Percentiles rank a stretch among this genome's conserved stretches.
These are phyloP conservation scores for Macrolepiota albuminosa DNA, from an alignment of 768 basidiomycete genomes.

Conservation along the genomic window DNA sequence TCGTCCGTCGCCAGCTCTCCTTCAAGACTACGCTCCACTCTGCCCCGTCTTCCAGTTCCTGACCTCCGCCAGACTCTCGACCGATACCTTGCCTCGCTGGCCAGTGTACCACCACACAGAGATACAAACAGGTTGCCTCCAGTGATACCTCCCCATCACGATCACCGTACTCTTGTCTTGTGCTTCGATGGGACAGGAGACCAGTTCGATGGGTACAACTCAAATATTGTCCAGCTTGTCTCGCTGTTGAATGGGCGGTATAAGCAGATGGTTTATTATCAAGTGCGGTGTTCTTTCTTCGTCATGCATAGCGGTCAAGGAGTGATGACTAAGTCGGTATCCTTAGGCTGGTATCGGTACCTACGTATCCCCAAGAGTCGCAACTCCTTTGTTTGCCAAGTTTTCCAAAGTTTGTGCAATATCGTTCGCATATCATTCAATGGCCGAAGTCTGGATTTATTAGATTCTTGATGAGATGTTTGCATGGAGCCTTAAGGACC, in stretches of 20 bases:
- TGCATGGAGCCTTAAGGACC: conserved; percentile 43
- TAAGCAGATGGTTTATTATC: conserved; percentile 58
- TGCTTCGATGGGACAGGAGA: conserved; percentile 59
- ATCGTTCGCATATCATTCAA: neutral
- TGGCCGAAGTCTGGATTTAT: neutral
- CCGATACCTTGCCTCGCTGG: too few species aligned
- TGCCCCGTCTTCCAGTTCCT: too few species aligned
- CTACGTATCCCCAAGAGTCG: conserved; percentile 35
- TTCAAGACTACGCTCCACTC: too few species aligned
- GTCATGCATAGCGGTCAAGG: neutral
- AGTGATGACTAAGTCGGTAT: neutral
- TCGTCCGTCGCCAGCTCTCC: too few species aligned
- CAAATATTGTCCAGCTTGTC: conserved; percentile 49
- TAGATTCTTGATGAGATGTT: conserved; percentile 46
- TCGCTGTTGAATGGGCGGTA: conserved; percentile 41
- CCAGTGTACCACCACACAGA: neutral
- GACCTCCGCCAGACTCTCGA: too few species aligned
- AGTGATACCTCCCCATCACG: conserved; percentile 37
- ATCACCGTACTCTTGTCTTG: conserved; percentile 39
- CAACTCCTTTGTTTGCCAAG: conserved; percentile 28
- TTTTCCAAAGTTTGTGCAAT: conserved; percentile 31
- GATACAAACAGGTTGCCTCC: conserved; percentile 16
- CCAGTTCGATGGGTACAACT: conserved; percentile 48
- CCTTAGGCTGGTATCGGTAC: conserved; percentile 48
- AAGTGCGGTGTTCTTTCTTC: conserved; percentile 25